These are phyloP conservation scores for Beauveria pseudobassiana DNA, from an alignment of 2,329 filamentous ascomycete species.

Conservation along the genomic window DNA sequence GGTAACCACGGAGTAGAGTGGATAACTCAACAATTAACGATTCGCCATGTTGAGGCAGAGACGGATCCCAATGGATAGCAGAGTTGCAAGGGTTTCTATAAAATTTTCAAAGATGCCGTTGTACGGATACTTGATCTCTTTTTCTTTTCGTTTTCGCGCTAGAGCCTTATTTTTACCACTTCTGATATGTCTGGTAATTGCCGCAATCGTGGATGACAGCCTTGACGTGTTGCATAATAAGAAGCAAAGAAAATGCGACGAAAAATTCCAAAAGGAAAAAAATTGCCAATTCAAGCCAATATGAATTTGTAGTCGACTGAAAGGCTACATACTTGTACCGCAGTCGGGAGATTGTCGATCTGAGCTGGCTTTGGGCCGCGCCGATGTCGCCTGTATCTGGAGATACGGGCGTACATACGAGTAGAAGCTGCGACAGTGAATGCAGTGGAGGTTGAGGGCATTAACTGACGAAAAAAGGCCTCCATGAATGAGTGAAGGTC, in stretches of 20 bases:
- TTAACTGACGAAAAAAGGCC: background rate
- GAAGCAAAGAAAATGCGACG: too few species aligned
- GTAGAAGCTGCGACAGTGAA: background rate
- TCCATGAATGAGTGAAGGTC: background rate
- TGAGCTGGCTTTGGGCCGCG: background rate
- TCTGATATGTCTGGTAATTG: too few species aligned
- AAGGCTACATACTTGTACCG: background rate
- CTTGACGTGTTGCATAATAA: too few species aligned
- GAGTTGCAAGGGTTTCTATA: background rate
- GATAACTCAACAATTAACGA: too few species aligned
- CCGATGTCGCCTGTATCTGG: conserved; percentile 9
- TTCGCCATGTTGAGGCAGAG: background rate
- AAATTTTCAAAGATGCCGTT: background rate
- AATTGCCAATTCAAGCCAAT: background rate
- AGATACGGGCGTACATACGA: conserved; percentile 10
- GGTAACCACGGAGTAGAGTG: too few species aligned
- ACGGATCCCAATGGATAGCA: conserved; percentile 1
- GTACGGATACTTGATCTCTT: background rate
- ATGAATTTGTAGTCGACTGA: background rate
- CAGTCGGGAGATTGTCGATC: background rate
- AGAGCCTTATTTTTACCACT: too few species aligned
- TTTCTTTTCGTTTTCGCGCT: conserved; percentile 3
- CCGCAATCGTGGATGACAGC: too few species aligned
- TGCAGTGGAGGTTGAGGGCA: background rate
- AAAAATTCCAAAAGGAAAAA: too few species aligned